These are phyloP conservation scores for Coemansia sp. DNA, from an alignment of 192 early-diverging fungal species.

Conservation along the genomic window DNA sequence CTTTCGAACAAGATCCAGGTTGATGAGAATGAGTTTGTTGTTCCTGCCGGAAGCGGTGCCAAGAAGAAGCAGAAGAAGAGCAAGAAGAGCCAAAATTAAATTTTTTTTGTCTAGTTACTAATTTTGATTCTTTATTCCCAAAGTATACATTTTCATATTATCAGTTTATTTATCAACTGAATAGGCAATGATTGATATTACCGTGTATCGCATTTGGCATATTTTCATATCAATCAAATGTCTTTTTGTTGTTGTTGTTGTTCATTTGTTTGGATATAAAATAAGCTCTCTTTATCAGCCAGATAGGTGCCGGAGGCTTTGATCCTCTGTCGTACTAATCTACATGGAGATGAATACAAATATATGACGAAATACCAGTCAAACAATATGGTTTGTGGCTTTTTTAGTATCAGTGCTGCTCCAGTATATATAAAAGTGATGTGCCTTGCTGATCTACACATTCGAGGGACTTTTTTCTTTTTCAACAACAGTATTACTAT, in stretches of 20 bases:
- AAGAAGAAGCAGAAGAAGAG: conserved; percentile 42
- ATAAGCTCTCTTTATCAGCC: too few species aligned
- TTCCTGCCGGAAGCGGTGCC: conserved; percentile 41
- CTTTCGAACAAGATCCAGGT: conserved; percentile 70
- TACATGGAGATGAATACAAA: too few species aligned
- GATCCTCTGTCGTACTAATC: too few species aligned
- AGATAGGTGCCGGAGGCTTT: too few species aligned
- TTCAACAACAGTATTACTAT: neutral
- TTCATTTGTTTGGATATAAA: neutral
- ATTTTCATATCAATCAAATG: neutral
- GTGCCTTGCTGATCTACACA: too few species aligned
- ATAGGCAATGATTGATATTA: neutral
- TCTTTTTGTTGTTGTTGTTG: neutral
- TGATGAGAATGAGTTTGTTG: conserved; percentile 23
- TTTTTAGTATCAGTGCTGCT: too few species aligned
- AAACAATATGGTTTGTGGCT: too few species aligned
- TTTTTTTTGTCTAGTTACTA: too few species aligned
- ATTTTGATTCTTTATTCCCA: too few species aligned
- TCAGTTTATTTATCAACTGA: neutral
- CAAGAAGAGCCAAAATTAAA: too few species aligned
- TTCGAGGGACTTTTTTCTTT: neutral
- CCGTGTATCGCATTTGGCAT: neutral
- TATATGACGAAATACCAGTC: too few species aligned
- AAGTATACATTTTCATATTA: conserved; percentile 1
- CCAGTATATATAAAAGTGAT: too few species aligned